Conservation (phyloP, 345 rosid genomes). For the Citrus reticulata region DNA sequence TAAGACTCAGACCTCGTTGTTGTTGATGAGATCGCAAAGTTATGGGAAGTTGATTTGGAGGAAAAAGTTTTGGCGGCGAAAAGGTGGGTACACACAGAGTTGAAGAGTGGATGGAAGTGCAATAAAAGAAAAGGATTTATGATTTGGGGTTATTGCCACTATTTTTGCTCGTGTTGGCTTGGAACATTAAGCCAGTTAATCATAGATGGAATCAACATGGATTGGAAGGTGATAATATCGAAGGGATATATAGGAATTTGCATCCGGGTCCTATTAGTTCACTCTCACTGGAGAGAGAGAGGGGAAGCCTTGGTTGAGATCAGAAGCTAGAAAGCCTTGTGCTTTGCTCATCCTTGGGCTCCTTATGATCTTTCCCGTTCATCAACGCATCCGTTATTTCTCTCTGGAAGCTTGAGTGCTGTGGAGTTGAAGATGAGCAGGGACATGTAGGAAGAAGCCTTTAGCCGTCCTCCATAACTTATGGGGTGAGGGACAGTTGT, state of each 20-base stretch:
- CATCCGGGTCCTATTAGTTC: conserved; percentile 74
- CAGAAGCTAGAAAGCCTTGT: conserved; percentile 59
- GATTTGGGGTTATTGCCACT: conserved; percentile 69
- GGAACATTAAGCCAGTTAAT: conserved; percentile 55
- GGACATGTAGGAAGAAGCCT: background rate
- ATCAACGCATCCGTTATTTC: conserved; percentile 31
- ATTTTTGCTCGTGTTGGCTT: conserved; percentile 54
- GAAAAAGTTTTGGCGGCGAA: conserved; percentile 34
- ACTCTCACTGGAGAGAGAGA: conserved; percentile 69
- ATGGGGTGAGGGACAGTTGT: no score
- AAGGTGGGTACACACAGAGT: conserved; percentile 43
- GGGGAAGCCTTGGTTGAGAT: conserved; percentile 66
- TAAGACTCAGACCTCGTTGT: conserved; percentile 66
- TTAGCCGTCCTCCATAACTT: background rate
- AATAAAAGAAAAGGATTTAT: conserved; percentile 54
- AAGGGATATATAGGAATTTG: conserved; percentile 53
- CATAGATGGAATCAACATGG: conserved; percentile 81
- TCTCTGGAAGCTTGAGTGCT: background rate
- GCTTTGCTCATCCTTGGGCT: conserved; percentile 63
- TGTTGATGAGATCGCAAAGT: conserved; percentile 51
- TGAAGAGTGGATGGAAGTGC: conserved; percentile 60
- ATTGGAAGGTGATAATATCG: conserved; percentile 60
- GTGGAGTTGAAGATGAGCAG: background rate
- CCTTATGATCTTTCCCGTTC: conserved; percentile 67
- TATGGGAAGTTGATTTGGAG: conserved; percentile 53